Conservation (phyloP, 1,284 basidiomycete genomes). For the Singerocomus inundabilis region DNA sequence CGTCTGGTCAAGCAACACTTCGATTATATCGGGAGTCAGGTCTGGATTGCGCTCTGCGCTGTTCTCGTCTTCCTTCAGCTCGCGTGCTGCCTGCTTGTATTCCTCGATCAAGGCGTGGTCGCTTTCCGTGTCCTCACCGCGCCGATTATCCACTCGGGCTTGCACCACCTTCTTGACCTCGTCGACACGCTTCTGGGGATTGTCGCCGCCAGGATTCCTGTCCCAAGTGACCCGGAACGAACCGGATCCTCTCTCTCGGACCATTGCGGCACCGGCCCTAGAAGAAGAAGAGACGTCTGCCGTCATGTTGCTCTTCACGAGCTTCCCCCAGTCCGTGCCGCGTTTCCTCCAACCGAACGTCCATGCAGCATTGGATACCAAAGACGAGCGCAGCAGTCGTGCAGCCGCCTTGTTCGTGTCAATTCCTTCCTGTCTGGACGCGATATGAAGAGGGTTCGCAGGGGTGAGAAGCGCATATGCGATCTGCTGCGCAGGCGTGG, state of each 20-base stretch:
- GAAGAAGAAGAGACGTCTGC: background rate
- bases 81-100: background rate
- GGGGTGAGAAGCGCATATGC: slow-evolving; percentile 51
- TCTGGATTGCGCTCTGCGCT: background rate
- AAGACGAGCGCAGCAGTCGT: slow-evolving; percentile 12
- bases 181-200: slow-evolving; percentile 4
- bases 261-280: background rate
- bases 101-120: slow-evolving; percentile 6
- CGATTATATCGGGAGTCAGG: slow-evolving; percentile 11
- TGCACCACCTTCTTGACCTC: slow-evolving; percentile 2
- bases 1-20: slow-evolving; percentile 18
- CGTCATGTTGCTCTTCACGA: slow-evolving; percentile 5
- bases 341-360: slow-evolving; percentile 21
- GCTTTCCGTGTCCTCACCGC: background rate
- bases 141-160: background rate
- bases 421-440: slow-evolving; percentile 28
- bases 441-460: slow-evolving; percentile 22
- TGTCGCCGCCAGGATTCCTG: background rate
- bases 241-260: background rate
- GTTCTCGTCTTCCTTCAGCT: background rate
- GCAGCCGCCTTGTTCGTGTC: slow-evolving; percentile 20
- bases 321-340: slow-evolving; percentile 18
- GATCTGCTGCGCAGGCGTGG: slow-evolving; percentile 54
- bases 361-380: slow-evolving; percentile 8
- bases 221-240: background rate